Evolutionary conservation across 345 rosid species (phyloP).

Genomic region (Syzygium aqueum): DNA sequence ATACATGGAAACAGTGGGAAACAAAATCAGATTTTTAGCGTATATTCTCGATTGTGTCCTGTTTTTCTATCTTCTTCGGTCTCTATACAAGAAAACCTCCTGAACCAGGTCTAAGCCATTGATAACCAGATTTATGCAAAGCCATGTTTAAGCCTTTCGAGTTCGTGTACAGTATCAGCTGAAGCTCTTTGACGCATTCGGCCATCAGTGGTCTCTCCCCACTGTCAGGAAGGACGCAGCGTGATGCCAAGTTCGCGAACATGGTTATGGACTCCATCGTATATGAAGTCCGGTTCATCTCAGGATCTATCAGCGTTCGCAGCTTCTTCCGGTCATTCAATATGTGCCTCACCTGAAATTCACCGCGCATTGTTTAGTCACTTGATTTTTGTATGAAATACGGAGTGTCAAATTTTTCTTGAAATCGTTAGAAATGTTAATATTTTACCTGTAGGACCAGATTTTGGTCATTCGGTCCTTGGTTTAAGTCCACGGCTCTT

Average conservation of each 20-base stretch:
- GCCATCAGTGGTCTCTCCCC: not conserved
- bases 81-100: not conserved
- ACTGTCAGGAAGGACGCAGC: not conserved
- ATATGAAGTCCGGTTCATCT: slow-evolving; percentile 1
- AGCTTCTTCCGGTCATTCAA: not conserved
- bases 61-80: not conserved
- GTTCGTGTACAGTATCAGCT: not conserved
- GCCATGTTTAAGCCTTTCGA: slow-evolving; percentile 3
- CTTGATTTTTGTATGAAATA: not conserved
- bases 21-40: not conserved
- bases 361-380: too few relatives aligned
- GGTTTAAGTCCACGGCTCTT: slow-evolving; percentile 7
- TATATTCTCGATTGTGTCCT: not conserved
- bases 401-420: not conserved
- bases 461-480: slow-evolving; percentile 6
- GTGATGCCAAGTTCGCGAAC: slow-evolving; percentile 1
- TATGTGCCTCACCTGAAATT: slow-evolving; percentile 1
- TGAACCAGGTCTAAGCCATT: not conserved
- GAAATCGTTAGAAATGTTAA: not conserved
- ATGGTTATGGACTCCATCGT: not conserved
- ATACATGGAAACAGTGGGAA: not conserved
- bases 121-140: not conserved
- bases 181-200: slow-evolving; percentile 4
- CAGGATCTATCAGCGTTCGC: slow-evolving; percentile 4
- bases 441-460: slow-evolving; percentile 4